Evolutionary conservation across 2,329 filamentous ascomycete species (phyloP).

Genomic region (Diaporthe australafricana): DNA sequence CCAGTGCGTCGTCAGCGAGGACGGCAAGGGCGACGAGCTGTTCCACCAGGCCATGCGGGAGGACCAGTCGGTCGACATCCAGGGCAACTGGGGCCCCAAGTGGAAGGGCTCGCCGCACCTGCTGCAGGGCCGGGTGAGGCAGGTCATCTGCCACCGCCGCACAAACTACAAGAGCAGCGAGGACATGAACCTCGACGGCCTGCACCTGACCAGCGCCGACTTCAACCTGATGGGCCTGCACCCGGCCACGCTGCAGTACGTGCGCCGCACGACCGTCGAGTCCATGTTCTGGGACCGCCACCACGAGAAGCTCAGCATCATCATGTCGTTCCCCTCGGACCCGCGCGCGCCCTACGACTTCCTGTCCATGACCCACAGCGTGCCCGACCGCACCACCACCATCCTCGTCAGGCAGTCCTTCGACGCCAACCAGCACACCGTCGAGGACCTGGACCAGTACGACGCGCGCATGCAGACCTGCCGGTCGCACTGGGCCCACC

Average conservation of each 20-base stretch:
- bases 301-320: constrained; percentile 51
- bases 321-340: constrained; percentile 57
- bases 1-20: constrained; percentile 49
- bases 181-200: constrained; percentile 49
- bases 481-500: constrained; percentile 57
- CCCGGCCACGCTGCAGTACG: constrained; percentile 53
- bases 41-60: constrained; percentile 49
- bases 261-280: constrained; percentile 52
- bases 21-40: constrained; percentile 45
- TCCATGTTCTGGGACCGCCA: constrained; percentile 55
- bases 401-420: constrained; percentile 57
- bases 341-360: constrained; percentile 60
- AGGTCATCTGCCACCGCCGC: constrained; percentile 53
- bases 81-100: constrained; percentile 39
- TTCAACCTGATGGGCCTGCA: constrained; percentile 51
- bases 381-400: constrained; percentile 52
- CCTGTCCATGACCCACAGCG: constrained; percentile 58
- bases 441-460: constrained; percentile 59
- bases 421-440: constrained; percentile 53
- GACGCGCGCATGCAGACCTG: constrained; percentile 58
- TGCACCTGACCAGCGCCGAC: constrained; percentile 50
- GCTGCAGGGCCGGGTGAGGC: constrained; percentile 50
- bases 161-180: constrained; percentile 40
- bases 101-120: constrained; percentile 26
- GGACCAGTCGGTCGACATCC: constrained; percentile 45